These are phyloP conservation scores for Aspergillus coremiiformis DNA, from an alignment of 495 filamentous ascomycete species.

Conservation along the genomic window DNA sequence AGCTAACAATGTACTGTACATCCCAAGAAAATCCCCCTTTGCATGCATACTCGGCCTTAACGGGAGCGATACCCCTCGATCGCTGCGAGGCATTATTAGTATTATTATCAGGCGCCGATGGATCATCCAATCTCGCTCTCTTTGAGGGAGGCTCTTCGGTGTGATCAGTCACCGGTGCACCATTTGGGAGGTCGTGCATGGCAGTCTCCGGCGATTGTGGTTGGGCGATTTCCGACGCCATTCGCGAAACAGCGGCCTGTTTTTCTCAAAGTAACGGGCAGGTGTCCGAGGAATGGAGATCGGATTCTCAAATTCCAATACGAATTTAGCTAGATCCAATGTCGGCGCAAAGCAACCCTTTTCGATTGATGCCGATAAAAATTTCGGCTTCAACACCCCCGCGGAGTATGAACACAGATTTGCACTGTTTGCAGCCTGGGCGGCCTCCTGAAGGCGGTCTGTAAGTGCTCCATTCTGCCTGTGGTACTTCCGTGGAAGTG, in stretches of 20 bases:
- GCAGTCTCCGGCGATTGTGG: slow-evolving; percentile 9
- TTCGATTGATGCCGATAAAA: slow-evolving; percentile 5
- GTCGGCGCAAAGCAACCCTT: neutral
- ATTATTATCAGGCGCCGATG: slow-evolving; percentile 17
- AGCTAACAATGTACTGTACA: neutral
- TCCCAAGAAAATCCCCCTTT: neutral
- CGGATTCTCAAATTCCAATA: neutral
- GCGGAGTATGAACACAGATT: slow-evolving; percentile 2
- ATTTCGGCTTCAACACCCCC: slow-evolving; percentile 5
- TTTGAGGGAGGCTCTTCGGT: slow-evolving; percentile 51
- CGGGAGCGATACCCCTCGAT: slow-evolving; percentile 63
- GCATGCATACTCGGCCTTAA: slow-evolving; percentile 71
- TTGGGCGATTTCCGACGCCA: slow-evolving; percentile 12
- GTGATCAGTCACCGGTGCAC: slow-evolving; percentile 1
- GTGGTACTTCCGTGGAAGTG: no score
- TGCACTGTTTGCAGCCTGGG: slow-evolving; percentile 11
- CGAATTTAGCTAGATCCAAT: neutral
- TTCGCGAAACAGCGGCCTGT: slow-evolving; percentile 4
- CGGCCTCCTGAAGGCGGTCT: neutral
- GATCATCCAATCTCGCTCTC: slow-evolving; percentile 48
- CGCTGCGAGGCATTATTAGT: slow-evolving; percentile 26
- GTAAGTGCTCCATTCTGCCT: neutral
- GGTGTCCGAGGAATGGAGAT: neutral
- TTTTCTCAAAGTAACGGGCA: neutral
- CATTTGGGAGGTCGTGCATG: slow-evolving; percentile 6